Evolutionary conservation across 495 filamentous ascomycete species (phyloP).

Genomic region (Evansstolkia leycettana): DNA sequence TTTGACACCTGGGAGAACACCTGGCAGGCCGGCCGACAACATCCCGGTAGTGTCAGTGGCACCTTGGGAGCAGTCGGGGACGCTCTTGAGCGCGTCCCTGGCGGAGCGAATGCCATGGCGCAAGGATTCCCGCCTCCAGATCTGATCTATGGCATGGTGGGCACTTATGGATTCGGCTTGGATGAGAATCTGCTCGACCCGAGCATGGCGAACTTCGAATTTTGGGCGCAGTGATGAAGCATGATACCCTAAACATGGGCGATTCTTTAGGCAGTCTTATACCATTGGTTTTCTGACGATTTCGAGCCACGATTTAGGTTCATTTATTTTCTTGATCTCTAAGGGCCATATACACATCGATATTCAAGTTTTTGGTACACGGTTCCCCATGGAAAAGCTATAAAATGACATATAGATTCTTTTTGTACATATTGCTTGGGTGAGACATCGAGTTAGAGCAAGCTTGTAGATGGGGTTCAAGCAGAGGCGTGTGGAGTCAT

Average conservation of each 20-base stretch:
- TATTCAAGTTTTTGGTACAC: too few species aligned
- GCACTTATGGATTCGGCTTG: constrained; percentile 35
- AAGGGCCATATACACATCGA: too few species aligned
- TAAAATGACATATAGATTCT: too few species aligned
- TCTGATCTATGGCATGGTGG: constrained; percentile 37
- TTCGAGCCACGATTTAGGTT: too few species aligned
- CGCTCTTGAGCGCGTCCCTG: constrained; percentile 12
- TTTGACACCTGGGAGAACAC: constrained; percentile 33
- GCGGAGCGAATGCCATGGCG: constrained; percentile 34
- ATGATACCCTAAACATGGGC: too few species aligned
- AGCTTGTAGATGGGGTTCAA: too few species aligned
- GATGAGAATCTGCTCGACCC: constrained; percentile 36
- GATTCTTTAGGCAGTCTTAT: too few species aligned
- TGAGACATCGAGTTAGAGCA: too few species aligned
- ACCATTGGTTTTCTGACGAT: not conserved
- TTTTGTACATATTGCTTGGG: too few species aligned
- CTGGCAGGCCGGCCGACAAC: constrained; percentile 14
- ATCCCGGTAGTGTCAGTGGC: constrained; percentile 1
- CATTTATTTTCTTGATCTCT: too few species aligned
- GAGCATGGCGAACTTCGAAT: constrained; percentile 36
- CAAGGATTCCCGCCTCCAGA: constrained; percentile 36
- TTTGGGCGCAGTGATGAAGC: constrained; percentile 20
- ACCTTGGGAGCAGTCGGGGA: not conserved
- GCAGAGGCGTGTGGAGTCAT: too few species aligned
- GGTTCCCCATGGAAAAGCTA: too few species aligned